Evolutionary conservation across 202 grass and related monocot genomes (phyloP).

Genomic region (Saccharum hybrid): DNA sequence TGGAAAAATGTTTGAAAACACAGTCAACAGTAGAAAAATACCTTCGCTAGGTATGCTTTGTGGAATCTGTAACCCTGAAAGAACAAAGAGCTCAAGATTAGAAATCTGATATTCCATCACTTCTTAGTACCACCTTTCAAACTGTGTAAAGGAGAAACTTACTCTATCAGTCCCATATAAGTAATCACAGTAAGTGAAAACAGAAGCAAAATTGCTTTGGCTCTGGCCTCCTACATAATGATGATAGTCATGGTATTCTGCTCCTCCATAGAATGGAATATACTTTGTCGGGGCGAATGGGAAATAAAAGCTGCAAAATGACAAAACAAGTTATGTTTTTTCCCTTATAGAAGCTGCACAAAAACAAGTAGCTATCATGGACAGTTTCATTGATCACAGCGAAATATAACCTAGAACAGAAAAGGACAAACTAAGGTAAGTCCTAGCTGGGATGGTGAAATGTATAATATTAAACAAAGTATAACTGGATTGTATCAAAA

Average conservation of each 20-base stretch:
- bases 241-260: constrained; percentile 95
- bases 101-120: constrained; percentile 2
- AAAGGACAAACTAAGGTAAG: not conserved
- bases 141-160: constrained; percentile 35
- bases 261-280: constrained; percentile 92
- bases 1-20: not conserved
- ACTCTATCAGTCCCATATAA: constrained; percentile 90
- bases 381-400: not conserved
- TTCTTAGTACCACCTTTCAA: not conserved
- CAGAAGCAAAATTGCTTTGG: constrained; percentile 95
- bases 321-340: not conserved
- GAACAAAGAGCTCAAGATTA: constrained; percentile 31
- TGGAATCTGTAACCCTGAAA: constrained; percentile 87
- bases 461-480: not conserved
- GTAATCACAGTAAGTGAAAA: constrained; percentile 94
- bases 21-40: constrained; percentile 30
- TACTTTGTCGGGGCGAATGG: constrained; percentile 86
- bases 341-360: constrained; percentile 12
- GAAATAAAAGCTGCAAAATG: constrained; percentile 79
- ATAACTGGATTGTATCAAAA: not conserved
- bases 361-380: not conserved
- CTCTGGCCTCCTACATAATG: constrained; percentile 88
- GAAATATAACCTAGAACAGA: not conserved
- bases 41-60: constrained; percentile 77
- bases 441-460: constrained; percentile 9